These are phyloP conservation scores for Pelargonium nanum DNA, from an alignment of 345 rosid genomes.

Conservation along the genomic window DNA sequence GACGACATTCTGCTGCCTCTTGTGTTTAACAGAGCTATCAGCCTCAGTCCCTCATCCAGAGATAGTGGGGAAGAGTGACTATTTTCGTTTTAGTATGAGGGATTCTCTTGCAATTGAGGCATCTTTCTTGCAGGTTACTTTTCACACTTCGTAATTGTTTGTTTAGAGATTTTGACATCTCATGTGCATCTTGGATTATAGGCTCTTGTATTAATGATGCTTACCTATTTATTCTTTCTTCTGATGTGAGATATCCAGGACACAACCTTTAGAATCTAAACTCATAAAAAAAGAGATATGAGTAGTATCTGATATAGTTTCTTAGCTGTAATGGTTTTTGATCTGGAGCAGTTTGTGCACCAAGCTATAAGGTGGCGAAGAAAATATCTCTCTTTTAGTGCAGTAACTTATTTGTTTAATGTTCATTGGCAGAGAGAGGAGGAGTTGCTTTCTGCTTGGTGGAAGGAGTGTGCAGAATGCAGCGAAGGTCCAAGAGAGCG, in stretches of 20 bases:
- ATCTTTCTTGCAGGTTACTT: constrained; percentile 73
- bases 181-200: background rate
- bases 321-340: background rate
- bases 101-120: constrained; percentile 99
- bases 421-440: constrained; percentile 58
- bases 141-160: background rate
- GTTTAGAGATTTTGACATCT: background rate
- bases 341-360: background rate
- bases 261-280: background rate
- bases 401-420: background rate
- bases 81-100: constrained; percentile 88
- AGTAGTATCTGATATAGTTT: background rate
- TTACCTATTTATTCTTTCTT: background rate
- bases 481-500: constrained; percentile 70
- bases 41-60: constrained; percentile 78
- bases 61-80: constrained; percentile 79
- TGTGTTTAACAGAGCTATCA: constrained; percentile 54
- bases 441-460: constrained; percentile 87
- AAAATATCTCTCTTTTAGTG: background rate
- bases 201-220: background rate
- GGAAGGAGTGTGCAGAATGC: constrained; percentile 98
- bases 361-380: background rate
- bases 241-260: background rate
- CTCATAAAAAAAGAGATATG: background rate
- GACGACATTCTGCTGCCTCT: constrained; percentile 5